A percentile compares a stretch with the other conserved stretches of the same genome.
Evolutionary conservation across 2,329 filamentous ascomycete species (phyloP).

Genomic region (Venturia aucupariae): DNA sequence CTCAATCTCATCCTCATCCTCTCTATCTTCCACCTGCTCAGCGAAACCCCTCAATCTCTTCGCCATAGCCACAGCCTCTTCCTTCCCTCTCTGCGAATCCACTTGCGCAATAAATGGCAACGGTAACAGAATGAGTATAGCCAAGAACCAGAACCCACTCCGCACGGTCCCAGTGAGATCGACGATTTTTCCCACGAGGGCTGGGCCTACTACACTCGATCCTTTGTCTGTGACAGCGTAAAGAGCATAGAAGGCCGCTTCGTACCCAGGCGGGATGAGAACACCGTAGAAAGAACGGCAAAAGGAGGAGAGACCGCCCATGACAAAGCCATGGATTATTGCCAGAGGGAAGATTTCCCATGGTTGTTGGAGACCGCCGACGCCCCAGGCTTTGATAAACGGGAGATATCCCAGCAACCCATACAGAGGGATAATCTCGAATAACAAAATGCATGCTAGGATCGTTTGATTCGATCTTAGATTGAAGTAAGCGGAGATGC

Average conservation of each 20-base stretch:
- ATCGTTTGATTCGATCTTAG: conserved; percentile 74
- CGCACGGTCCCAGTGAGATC: conserved; percentile 45
- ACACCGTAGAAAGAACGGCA: conserved; percentile 84
- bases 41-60: background rate
- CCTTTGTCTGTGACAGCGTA: conserved; percentile 96
- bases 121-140: conserved; percentile 65
- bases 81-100: conserved; percentile 53
- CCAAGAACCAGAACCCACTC: conserved; percentile 75
- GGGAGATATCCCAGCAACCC: conserved; percentile 77
- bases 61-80: conserved; percentile 25
- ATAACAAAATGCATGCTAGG: conserved; percentile 70
- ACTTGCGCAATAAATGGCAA: conserved; percentile 72
- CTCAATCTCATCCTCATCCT: conserved; percentile 4
- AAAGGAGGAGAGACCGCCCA: conserved; percentile 80
- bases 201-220: conserved; percentile 71
- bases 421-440: conserved; percentile 84
- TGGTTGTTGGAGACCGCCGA: conserved; percentile 71
- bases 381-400: conserved; percentile 60
- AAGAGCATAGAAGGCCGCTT: conserved; percentile 86
- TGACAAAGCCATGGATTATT: conserved; percentile 77
- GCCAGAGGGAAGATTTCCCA: conserved; percentile 92
- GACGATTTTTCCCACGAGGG: conserved; percentile 81
- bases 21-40: background rate
- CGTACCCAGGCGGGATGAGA: conserved; percentile 81
- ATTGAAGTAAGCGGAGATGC: conserved; percentile 56